phyloP scores from a whole-genome alignment of 306 rosid genomes.

The Abrus precatorius region DNA sequence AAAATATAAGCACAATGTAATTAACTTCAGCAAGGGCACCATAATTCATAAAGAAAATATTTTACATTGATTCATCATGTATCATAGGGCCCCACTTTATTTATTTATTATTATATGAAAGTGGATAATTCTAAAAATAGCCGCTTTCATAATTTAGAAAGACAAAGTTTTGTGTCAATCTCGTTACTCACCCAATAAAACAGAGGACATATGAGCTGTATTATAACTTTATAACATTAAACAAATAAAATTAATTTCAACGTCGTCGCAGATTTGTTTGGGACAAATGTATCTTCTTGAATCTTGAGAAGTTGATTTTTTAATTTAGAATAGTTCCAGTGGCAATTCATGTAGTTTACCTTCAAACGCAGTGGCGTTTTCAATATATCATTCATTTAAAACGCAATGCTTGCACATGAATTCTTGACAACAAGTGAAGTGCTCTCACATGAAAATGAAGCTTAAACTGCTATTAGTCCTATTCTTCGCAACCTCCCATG shows the following conservation, averaged over 20 bases:
- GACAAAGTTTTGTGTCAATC: slow-evolving; percentile 45
- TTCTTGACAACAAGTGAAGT: background rate
- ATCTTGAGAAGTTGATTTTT: background rate
- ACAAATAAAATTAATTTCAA: background rate
- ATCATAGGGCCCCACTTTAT: background rate
- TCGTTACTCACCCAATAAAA: slow-evolving; percentile 29
- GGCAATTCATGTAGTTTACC: slow-evolving; percentile 54
- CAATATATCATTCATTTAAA: slow-evolving; percentile 40
- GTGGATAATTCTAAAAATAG: slow-evolving; percentile 32
- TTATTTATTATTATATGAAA: background rate
- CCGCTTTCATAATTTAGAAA: background rate
- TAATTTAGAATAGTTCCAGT: slow-evolving; percentile 30
- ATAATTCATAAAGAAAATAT: no score
- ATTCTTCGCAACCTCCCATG: slow-evolving; percentile 49
- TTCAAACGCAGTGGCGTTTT: slow-evolving; percentile 41
- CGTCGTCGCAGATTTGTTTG: background rate
- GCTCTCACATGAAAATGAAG: slow-evolving; percentile 34
- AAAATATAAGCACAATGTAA: no score
- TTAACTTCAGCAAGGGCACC: no score
- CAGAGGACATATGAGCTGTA: background rate
- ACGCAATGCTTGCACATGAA: slow-evolving; percentile 7
- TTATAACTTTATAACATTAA: background rate
- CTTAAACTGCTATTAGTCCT: slow-evolving; percentile 50
- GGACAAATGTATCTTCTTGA: slow-evolving; percentile 19
- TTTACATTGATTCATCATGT: no score